Base-by-base conservation (phyloP, 371 early-diverging fungal genomes). In the Mucor racemosus region DNA sequence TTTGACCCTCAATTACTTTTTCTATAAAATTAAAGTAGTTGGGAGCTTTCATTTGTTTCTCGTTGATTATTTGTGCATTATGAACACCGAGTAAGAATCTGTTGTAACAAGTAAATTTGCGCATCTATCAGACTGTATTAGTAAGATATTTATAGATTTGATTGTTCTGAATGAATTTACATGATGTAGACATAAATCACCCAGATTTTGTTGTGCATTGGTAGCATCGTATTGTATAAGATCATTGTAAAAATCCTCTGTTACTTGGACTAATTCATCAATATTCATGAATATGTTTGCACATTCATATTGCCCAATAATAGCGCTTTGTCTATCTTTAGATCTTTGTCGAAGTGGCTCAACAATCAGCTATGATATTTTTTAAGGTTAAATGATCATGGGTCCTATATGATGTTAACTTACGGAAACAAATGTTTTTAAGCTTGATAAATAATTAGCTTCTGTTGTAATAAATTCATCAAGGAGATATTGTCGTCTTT, bases 281-380 rank as follows among this genome's bases (percentile, higher is more conserved):
- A 73, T 69, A 53, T 73, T 73, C 64, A 73, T 69, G 39, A 73
- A 73, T 3, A 73, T 73, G 15, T 73, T 69, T 56, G 64, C 57
- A 31, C 65, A 68, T 40, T 71, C 62, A 10, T 65, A 73, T 9
- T 69, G 70, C 9, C 69, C 69, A 58, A 73, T 59, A 42, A 73
- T 70, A 38, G 65, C 57, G 1, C 44, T 41, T 58, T 65, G 56
- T 54, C 62, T 71, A 58, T 69, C 70, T 35, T 65, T 65, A 31
- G 73, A 67, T 7, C 39, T 44, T 57, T 61, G 65, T 50, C 69
- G 56, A 21, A 73, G 54, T 2, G 73, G 73, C 13, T 69, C 64
- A 31, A 65, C 73, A 34, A 73, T 65, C 17, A 48, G 40, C 67
- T 67, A 61, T 54, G 34, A 17, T 19, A 11, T 15, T n/a, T 5